Evolutionary conservation across 306 rosid species (phyloP).

Genomic region (Leucaena leucocephala): DNA sequence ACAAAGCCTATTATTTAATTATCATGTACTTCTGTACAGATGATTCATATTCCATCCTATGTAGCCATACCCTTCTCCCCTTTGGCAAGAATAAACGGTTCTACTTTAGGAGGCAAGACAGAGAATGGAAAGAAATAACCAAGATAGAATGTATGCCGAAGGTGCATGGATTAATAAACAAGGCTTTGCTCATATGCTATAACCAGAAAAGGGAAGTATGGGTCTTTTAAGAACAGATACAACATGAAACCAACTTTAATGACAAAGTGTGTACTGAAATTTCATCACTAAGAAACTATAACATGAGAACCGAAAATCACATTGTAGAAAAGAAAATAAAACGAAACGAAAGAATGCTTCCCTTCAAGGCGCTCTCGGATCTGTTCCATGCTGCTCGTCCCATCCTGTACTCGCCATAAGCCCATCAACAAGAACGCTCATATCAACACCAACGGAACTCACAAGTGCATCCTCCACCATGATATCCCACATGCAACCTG

Average conservation of each 20-base stretch:
- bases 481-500: conserved; percentile 87
- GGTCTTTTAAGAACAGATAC: conserved; percentile 23
- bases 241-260: conserved; percentile 19
- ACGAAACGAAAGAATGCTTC: conserved; percentile 25
- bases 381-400: conserved; percentile 95
- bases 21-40: not conserved
- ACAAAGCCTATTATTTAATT: not conserved
- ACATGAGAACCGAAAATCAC: conserved; percentile 10
- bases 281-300: conserved; percentile 23
- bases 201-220: conserved; percentile 20
- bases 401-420: conserved; percentile 90
- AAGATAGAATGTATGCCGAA: not conserved
- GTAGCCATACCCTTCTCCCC: not conserved
- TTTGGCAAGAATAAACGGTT: not conserved
- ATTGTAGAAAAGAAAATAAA: not conserved
- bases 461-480: conserved; percentile 87
- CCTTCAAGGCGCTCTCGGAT: conserved; percentile 74
- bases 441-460: conserved; percentile 89
- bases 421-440: conserved; percentile 94
- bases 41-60: not conserved
- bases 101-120: not conserved
- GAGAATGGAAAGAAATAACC: not conserved
- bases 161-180: conserved; percentile 20
- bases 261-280: not conserved
- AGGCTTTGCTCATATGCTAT: not conserved